phyloP scores from a whole-genome alignment of 2,329 filamentous ascomycete genomes.

The Pezicula carpinea region DNA sequence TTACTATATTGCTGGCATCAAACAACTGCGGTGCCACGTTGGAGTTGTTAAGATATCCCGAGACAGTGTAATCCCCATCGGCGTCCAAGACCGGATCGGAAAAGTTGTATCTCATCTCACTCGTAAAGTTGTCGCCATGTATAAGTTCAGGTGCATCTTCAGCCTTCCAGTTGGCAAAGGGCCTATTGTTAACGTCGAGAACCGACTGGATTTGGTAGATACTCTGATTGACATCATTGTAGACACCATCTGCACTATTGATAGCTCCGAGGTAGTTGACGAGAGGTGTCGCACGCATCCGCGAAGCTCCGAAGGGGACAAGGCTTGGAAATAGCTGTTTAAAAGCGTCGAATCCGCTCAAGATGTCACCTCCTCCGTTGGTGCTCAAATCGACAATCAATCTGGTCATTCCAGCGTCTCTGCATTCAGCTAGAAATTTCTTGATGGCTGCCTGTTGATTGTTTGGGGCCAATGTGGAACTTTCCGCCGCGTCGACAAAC shows the following conservation, averaged over 20 bases:
- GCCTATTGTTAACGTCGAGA: slow-evolving; percentile 2
- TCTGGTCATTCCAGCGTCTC: slow-evolving; percentile 50
- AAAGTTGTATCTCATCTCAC: slow-evolving; percentile 3
- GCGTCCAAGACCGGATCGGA: slow-evolving; percentile 1
- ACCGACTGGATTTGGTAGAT: background rate
- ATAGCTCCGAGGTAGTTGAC: slow-evolving; percentile 2
- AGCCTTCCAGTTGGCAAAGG: slow-evolving; percentile 5
- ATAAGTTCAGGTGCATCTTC: slow-evolving; percentile 10
- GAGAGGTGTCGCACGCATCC: slow-evolving; percentile 7
- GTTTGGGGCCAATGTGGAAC: slow-evolving; percentile 22
- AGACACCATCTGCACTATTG: background rate
- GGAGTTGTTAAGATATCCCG: slow-evolving; percentile 21
- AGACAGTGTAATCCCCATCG: slow-evolving; percentile 15
- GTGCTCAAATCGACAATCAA: slow-evolving; percentile 54
- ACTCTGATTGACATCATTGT: background rate
- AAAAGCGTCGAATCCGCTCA: slow-evolving; percentile 58
- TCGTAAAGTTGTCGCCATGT: slow-evolving; percentile 11
- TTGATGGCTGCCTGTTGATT: slow-evolving; percentile 7
- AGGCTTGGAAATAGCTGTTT: slow-evolving; percentile 28
- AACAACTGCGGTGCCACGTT: slow-evolving; percentile 27
- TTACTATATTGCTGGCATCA: slow-evolving; percentile 31
- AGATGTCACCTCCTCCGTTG: slow-evolving; percentile 55
- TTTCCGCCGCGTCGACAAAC: slow-evolving; percentile 18
- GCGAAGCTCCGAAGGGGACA: slow-evolving; percentile 4
- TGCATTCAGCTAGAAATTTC: slow-evolving; percentile 38